These are phyloP conservation scores for Trametes meyenii DNA, from an alignment of 768 basidiomycete species.

Conservation along the genomic window DNA sequence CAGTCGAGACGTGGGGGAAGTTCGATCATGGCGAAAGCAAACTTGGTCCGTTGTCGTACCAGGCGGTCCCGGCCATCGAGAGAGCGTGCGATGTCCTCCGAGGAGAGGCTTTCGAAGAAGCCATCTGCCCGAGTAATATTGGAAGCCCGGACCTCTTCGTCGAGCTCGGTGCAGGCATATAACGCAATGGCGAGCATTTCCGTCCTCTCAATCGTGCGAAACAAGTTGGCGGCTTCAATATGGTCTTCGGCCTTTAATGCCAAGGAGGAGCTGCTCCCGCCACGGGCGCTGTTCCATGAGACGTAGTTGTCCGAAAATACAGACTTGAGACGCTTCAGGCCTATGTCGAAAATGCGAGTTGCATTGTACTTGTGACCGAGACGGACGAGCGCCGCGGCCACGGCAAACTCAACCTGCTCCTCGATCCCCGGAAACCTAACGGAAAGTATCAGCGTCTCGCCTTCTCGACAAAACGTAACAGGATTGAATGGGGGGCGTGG, in stretches of 20 bases:
- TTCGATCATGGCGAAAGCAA: too few species aligned
- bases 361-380: slow-evolving; percentile 18
- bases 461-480: not conserved
- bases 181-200: slow-evolving; percentile 14
- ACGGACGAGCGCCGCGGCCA: slow-evolving; percentile 8
- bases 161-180: slow-evolving; percentile 10
- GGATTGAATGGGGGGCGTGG: not conserved
- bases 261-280: not conserved
- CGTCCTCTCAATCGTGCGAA: not conserved
- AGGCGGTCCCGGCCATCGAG: too few species aligned
- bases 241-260: not conserved
- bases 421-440: not conserved
- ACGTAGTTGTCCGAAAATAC: slow-evolving; percentile 6
- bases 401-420: not conserved
- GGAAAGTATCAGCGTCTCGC: not conserved
- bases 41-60: too few species aligned
- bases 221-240: slow-evolving; percentile 14
- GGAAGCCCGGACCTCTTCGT: not conserved
- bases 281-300: not conserved
- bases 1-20: too few species aligned
- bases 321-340: slow-evolving; percentile 1
- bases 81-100: slow-evolving; percentile 4
- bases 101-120: not conserved
- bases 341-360: not conserved
- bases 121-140: slow-evolving; percentile 1